Percentiles rank a stretch among this genome's conserved stretches.
Conservation (phyloP, 2,329 filamentous ascomycete species). For the Penicillium sp. region DNA sequence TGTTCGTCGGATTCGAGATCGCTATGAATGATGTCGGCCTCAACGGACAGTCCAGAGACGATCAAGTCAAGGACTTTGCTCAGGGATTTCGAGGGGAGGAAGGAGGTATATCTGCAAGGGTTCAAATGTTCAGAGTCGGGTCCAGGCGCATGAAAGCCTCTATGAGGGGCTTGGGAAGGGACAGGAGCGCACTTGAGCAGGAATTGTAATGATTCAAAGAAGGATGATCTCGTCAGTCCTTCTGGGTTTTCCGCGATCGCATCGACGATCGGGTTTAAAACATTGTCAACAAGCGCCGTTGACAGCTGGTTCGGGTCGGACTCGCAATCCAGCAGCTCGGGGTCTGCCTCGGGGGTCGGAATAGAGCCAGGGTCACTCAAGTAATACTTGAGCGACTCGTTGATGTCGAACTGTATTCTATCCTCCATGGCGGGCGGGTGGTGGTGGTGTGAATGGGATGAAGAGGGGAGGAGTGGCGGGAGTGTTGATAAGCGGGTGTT, state of each 20-base stretch:
- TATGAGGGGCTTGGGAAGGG: constrained; percentile 46
- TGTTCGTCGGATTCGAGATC: constrained; percentile 93
- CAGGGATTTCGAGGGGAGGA: constrained; percentile 78
- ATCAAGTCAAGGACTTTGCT: constrained; percentile 93
- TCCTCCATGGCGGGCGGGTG: constrained; percentile 63
- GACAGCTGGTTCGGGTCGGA: constrained; percentile 85
- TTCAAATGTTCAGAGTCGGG: constrained; percentile 68
- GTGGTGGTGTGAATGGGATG: constrained; percentile 18
- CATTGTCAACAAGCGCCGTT: constrained; percentile 77
- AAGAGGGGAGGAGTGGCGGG: constrained; percentile 26
- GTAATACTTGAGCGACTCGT: constrained; percentile 94
- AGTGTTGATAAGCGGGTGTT: constrained; percentile 35
- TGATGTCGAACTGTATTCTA: constrained; percentile 85
- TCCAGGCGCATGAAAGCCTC: constrained; percentile 46
- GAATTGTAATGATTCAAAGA: constrained; percentile 94
- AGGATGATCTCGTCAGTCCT: constrained; percentile 75
- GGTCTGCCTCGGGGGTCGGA: constrained; percentile 82
- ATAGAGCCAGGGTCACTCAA: constrained; percentile 89
- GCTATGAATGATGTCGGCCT: constrained; percentile 82
- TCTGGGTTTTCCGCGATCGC: constrained; percentile 91
- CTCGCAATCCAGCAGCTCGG: constrained; percentile 86
- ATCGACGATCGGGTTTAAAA: constrained; percentile 91
- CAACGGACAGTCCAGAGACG: constrained; percentile 81
- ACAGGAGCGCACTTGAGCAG: constrained; percentile 87
- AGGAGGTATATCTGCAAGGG: constrained; percentile 76